These are phyloP conservation scores for Carallia brachiata DNA, from an alignment of 345 rosid genomes.

Conservation along the genomic window DNA sequence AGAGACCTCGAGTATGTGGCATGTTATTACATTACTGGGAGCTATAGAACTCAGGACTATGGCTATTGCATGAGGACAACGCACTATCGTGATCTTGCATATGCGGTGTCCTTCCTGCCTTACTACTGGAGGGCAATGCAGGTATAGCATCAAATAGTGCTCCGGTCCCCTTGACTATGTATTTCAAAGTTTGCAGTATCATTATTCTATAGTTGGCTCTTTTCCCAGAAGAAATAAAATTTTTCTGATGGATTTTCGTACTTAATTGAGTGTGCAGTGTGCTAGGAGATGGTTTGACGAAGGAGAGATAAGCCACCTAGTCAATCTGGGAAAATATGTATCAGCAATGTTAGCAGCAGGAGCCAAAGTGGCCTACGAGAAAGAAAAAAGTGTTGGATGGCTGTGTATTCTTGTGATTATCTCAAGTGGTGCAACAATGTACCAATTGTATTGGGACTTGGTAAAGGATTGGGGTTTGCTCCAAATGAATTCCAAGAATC, in stretches of 20 bases:
- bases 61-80: slow-evolving; percentile 76
- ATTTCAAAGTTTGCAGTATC: slow-evolving; percentile 2
- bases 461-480: slow-evolving; percentile 99
- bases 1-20: slow-evolving; percentile 81
- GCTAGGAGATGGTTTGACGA: slow-evolving; percentile 96
- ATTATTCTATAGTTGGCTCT: neutral
- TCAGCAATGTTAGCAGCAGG: slow-evolving; percentile 98
- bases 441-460: slow-evolving; percentile 98
- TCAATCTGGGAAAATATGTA: slow-evolving; percentile 89
- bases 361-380: slow-evolving; percentile 85
- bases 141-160: slow-evolving; percentile 33
- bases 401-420: slow-evolving; percentile 65
- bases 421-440: slow-evolving; percentile 82
- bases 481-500: slow-evolving; percentile 75
- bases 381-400: slow-evolving; percentile 59
- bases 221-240: neutral
- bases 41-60: slow-evolving; percentile 86
- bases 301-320: slow-evolving; percentile 66
- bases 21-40: slow-evolving; percentile 90
- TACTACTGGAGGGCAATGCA: slow-evolving; percentile 99
- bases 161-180: neutral
- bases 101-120: slow-evolving; percentile 93
- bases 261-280: slow-evolving; percentile 49
- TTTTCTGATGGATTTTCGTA: neutral
- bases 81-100: slow-evolving; percentile 82